Evolutionary conservation across 306 rosid species (phyloP).

Genomic region (Citrullus amarus): DNA sequence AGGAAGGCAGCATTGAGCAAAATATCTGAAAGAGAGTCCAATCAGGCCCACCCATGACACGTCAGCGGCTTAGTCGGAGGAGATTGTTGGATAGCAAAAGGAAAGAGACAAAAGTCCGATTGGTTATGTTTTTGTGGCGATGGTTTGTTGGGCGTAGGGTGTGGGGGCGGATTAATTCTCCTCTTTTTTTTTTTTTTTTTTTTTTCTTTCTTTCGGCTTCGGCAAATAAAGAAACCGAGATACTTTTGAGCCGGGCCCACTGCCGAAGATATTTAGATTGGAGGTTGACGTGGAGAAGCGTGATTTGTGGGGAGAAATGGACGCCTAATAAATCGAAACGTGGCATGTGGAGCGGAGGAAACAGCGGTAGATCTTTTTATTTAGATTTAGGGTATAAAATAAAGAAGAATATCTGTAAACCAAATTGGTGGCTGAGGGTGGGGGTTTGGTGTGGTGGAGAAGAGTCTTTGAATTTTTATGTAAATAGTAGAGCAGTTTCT

Average conservation of each 20-base stretch:
- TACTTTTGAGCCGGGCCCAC: not conserved
- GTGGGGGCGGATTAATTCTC: not conserved
- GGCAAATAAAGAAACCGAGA: not conserved
- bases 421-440: not conserved
- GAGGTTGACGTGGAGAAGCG: not conserved
- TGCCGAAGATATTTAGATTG: not conserved
- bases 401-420: not conserved
- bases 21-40: not conserved
- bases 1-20: not conserved
- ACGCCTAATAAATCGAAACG: not conserved
- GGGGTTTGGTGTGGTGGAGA: not conserved
- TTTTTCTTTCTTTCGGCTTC: not conserved
- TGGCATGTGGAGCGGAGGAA: not conserved
- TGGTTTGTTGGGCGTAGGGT: not conserved
- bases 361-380: not conserved
- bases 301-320: not conserved
- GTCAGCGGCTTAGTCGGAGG: not conserved
- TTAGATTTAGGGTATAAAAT: too few species aligned
- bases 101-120: not conserved
- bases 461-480: not conserved
- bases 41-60: not conserved
- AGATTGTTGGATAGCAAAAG: not conserved
- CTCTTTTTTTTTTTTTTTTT: too few species aligned
- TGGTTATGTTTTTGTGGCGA: slow-evolving; percentile 2
- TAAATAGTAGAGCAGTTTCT: not conserved